Evolutionary conservation across 2,329 filamentous ascomycete species (phyloP).

Genomic region (Scedosporium minutisporum): DNA sequence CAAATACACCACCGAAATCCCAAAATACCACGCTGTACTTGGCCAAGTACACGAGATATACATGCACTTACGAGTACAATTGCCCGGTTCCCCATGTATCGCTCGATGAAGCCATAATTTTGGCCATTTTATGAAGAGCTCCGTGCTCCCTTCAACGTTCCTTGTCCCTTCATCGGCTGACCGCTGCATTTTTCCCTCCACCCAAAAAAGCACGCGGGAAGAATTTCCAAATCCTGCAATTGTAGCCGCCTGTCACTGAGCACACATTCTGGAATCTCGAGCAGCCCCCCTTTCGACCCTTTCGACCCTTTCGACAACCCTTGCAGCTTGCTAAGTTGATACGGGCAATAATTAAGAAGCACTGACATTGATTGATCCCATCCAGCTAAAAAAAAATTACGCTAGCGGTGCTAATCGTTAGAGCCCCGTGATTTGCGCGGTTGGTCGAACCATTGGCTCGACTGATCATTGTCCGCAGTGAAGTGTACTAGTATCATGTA

Average conservation of each 20-base stretch:
- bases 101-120: too few species aligned
- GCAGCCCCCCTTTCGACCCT: too few species aligned
- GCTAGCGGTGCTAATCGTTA: background rate
- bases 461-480: background rate
- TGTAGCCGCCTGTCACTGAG: too few species aligned
- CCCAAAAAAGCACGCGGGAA: background rate
- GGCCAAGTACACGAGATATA: background rate
- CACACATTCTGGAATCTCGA: too few species aligned
- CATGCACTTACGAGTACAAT: background rate
- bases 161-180: background rate
- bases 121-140: too few species aligned
- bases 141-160: too few species aligned
- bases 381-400: background rate
- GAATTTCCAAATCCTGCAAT: too few species aligned
- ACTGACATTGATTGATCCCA: too few species aligned
- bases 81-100: background rate
- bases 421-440: background rate
- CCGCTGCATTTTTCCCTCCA: background rate
- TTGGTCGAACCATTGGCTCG: background rate
- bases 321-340: too few species aligned
- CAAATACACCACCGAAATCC: too few species aligned
- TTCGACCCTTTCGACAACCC: too few species aligned
- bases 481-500: background rate
- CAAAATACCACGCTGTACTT: background rate
- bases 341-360: too few species aligned